Percentiles rank a stretch among this genome's conserved stretches.
These are phyloP conservation scores for Rubus idaeus DNA, from an alignment of 306 rosid genomes.

Conservation along the genomic window DNA sequence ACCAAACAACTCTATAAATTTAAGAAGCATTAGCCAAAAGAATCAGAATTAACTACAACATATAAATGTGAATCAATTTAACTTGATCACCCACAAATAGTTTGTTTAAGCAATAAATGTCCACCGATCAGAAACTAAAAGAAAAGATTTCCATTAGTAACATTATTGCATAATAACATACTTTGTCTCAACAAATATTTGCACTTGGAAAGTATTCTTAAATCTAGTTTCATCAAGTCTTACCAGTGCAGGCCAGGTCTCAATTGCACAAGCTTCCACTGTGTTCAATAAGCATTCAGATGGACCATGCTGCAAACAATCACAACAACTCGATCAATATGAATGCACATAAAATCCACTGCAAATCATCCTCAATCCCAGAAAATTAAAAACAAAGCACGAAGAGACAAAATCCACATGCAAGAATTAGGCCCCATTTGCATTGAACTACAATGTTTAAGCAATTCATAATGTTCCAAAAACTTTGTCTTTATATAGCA, in stretches of 20 bases:
- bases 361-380: not conserved
- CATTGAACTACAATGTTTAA: not conserved
- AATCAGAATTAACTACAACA: not conserved
- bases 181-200: not conserved
- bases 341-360: not conserved
- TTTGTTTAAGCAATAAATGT: not conserved
- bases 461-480: not conserved
- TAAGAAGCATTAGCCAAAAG: not conserved
- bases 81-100: not conserved
- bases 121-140: not conserved
- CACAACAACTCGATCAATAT: conserved; percentile 7
- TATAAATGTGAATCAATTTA: not conserved
- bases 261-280: conserved; percentile 81
- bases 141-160: not conserved
- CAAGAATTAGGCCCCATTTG: not conserved
- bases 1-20: not conserved
- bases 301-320: conserved; percentile 73
- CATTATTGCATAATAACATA: not conserved
- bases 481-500: not conserved
- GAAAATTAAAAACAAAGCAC: not conserved
- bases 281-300: conserved; percentile 81
- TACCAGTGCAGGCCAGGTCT: conserved; percentile 77
- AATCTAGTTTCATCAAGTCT: conserved; percentile 15
- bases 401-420: not conserved
- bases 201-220: not conserved